phyloP scores from a whole-genome alignment of 768 basidiomycete genomes.

The Imleria badia region DNA sequence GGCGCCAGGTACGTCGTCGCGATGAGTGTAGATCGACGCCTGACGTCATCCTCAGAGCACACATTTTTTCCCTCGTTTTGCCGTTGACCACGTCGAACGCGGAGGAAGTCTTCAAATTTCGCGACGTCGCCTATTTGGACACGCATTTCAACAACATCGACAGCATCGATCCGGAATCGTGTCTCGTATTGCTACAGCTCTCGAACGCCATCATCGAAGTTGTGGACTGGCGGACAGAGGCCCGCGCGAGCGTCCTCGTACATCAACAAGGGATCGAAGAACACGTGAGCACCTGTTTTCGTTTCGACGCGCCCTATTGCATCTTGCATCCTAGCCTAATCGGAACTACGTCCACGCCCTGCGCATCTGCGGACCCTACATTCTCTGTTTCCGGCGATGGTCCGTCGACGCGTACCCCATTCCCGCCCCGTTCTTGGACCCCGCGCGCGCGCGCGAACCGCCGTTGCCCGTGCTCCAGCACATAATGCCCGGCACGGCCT shows the following conservation, averaged over 20 bases:
- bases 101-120: not conserved
- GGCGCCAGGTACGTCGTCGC: constrained; percentile 5
- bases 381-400: constrained; percentile 50
- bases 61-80: constrained; percentile 9
- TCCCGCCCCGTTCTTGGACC: constrained; percentile 8
- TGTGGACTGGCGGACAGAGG: constrained; percentile 35
- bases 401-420: constrained; percentile 44
- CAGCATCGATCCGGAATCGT: constrained; percentile 33
- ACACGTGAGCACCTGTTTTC: constrained; percentile 22
- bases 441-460: not conserved
- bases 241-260: constrained; percentile 18
- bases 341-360: constrained; percentile 39
- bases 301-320: not conserved
- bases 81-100: not conserved
- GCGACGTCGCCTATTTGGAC: constrained; percentile 3
- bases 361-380: constrained; percentile 44
- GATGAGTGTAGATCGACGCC: not conserved
- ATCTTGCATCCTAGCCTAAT: constrained; percentile 15
- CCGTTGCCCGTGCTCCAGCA: constrained; percentile 18
- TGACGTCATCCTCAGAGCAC: constrained; percentile 2
- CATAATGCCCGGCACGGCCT: constrained; percentile 19
- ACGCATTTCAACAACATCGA: constrained; percentile 9
- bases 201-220: constrained; percentile 34
- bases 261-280: constrained; percentile 25
- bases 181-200: constrained; percentile 32